Base-by-base conservation (phyloP, 805 yeast species). In the Barnettozyma californica region DNA sequence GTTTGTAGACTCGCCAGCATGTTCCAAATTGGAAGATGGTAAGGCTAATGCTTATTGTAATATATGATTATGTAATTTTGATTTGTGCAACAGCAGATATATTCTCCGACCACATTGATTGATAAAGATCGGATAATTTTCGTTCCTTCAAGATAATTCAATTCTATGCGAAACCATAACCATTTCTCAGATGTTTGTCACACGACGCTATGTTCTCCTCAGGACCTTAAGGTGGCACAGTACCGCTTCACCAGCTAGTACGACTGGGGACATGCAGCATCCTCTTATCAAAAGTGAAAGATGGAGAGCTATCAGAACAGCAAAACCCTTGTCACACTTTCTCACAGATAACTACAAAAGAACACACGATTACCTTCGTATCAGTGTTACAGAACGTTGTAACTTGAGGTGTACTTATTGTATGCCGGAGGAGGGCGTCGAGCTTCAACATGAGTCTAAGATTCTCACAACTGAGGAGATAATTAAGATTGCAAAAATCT, bases 401-500 rank as follows among this genome's bases (percentile, higher is more conserved):
- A 76, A 76, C 53, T 56, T 76, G 19, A 52, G 75, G 23, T 73
- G 77, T 49, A 61, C 68, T 16, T 77, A 77, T 54, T 77, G 81
- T 53, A 77, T 77, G 82, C 82, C 82, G 0, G 79, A 75, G 47
- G 78, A 77, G 45, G 82, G 82, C 5, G 69, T 77, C 2, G 73
- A 69, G n/a, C 56, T 77, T 23, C 69, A 76, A 20, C 77, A 78
- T 7, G 56, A 63, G 3, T 68, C 66, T 4, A 54, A 70, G 10
- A 60, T 76, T 16, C 55, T 77, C 39, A 64, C 74, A 8, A 67
- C 73, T 0, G 68, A 66, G 33, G 81, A 77, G 54, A 76, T 77
- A 39, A 54, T 73, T 9, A 52, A 63, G 31, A 52, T 77, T 5
- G 76, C 80, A 1, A 36, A 54, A 35, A 53, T 75, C 3, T 77